Conservation (phyloP, 2,329 filamentous ascomycete species). For the Penicillium sp. region DNA sequence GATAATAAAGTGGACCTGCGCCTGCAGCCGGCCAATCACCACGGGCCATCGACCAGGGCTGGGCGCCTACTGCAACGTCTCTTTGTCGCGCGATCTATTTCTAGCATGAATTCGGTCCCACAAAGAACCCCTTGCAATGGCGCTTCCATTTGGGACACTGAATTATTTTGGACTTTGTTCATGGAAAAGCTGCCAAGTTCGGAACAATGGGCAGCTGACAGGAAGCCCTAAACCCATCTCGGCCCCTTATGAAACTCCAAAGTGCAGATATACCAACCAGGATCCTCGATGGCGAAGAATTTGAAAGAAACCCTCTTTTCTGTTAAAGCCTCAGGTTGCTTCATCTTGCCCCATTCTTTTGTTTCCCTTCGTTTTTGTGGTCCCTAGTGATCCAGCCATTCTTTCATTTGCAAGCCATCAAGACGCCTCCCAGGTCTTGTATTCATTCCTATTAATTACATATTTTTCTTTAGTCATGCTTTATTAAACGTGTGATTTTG, state of each 20-base stretch:
- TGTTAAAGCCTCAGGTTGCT: constrained; percentile 1
- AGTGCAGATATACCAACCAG: constrained; percentile 2
- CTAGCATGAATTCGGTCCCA: constrained; percentile 7
- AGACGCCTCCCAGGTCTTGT: neutral
- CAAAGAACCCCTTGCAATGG: constrained; percentile 10
- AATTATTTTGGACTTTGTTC: neutral
- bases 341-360: constrained; percentile 10
- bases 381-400: neutral
- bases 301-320: constrained; percentile 3
- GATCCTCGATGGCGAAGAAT: neutral
- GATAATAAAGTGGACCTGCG: constrained; percentile 1
- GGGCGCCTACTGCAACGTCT: constrained; percentile 12
- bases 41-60: neutral
- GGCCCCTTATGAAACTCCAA: neutral
- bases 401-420: constrained; percentile 9
- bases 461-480: constrained; percentile 1
- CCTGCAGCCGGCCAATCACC: constrained; percentile 8
- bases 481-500: neutral
- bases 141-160: neutral
- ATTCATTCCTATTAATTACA: neutral
- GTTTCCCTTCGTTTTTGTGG: neutral
- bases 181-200: neutral
- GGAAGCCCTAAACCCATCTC: constrained; percentile 1
- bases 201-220: constrained; percentile 1
- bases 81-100: constrained; percentile 15